Base-by-base conservation (phyloP, 2,329 filamentous ascomycete genomes). In the Trichoderma aggressivum region DNA sequence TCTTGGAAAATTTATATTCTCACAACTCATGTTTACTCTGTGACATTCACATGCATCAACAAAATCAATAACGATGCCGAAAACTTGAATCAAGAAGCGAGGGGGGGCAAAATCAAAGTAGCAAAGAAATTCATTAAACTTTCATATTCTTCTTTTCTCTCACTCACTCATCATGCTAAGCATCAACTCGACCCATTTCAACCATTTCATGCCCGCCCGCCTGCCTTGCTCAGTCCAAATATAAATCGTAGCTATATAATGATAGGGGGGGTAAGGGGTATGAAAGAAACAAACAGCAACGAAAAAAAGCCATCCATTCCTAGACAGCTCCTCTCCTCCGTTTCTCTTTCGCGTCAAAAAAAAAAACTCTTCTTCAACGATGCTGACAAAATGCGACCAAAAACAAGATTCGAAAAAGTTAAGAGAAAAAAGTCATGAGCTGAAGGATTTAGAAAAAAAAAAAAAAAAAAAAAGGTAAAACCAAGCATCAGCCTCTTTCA, bases 191-290 rank as follows among this genome's bases (percentile, higher is more conserved):
- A 24, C 60, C 62, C 62, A 53, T 55, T 26, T 55, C 43, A 65
- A 55, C 34, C 47, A 36, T 55, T 18, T 53, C 62, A 65, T 55
- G n/a, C n/a, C n/a, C n/a, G 62, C 62, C 62, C 43, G 62, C 62
- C 62, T 26, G 43, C 43, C 30, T 64, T 65, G 36, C 60, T 63
- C 60, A 63, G 60, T 63, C n/a, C 60, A 63, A 30, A 50, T 63
- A 55, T 53, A 65, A 55, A 26, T 55, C 62, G 47, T 65, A 55
- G 47, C 62, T 55, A 65, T 65, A 65, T 36, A 64, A 24, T 21
- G 43, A 50, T 50, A 21, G n/a, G n/a, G 43, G n/a, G n/a, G n/a
- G n/a, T n/a, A n/a, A n/a, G 43, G 43, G n/a, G 24, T 21, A 47
- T n/a, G n/a, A 47, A 47, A 47, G 36, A n/a, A 16, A 34, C 14